Conservation (phyloP, 108 stramenopile genomes). For the Mediolabrus comicus region DNA sequence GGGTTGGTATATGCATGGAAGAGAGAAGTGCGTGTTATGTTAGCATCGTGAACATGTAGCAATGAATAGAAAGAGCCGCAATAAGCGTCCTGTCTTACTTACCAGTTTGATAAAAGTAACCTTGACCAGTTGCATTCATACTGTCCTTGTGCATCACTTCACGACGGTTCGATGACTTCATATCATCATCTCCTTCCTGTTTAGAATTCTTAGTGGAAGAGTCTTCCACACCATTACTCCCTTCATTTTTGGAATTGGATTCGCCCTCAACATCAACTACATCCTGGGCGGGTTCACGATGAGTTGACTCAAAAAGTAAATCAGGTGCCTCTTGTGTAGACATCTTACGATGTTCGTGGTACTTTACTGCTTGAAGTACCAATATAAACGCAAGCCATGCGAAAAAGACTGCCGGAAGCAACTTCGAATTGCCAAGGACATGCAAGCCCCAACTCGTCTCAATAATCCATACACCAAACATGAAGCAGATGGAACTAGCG, state of each 20-base stretch:
- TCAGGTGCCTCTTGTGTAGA: neutral
- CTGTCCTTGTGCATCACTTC: neutral
- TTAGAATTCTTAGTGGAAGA: neutral
- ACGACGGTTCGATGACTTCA: neutral
- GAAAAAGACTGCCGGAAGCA: constrained; percentile 11
- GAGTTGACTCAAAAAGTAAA: neutral
- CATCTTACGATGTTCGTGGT: neutral
- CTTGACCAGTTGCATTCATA: neutral
- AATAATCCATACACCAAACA: constrained; percentile 5
- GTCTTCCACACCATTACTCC: neutral
- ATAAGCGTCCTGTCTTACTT: neutral
- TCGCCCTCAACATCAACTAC: neutral
- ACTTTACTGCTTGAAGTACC: constrained; percentile 2
- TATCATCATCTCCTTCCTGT: neutral
- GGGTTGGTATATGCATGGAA: neutral
- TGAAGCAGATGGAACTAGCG: constrained; percentile 7
- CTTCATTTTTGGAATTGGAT: neutral
- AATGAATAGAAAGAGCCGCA: neutral
- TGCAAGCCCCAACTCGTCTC: neutral
- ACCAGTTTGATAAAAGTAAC: constrained; percentile 23
- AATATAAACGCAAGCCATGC: constrained; percentile 7
- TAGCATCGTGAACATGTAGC: too few relatives aligned
- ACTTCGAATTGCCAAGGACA: constrained; percentile 1
- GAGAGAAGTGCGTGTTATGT: neutral
- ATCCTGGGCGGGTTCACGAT: neutral